These are phyloP conservation scores for Cardamine chenopodiifolia DNA, from an alignment of 345 rosid species.

Conservation along the genomic window DNA sequence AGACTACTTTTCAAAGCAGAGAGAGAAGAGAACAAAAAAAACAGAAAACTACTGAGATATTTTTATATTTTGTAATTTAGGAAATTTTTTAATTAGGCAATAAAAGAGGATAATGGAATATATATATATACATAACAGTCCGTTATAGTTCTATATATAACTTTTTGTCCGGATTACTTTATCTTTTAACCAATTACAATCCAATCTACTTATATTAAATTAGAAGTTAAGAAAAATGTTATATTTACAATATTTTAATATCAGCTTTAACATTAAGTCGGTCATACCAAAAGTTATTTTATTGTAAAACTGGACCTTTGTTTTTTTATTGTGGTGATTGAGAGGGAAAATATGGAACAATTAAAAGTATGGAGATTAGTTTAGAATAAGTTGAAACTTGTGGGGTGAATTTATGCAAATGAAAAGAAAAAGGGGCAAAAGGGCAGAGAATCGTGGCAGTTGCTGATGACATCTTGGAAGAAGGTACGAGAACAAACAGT, in stretches of 20 bases:
- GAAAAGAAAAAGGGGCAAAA: background rate
- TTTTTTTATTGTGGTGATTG: background rate
- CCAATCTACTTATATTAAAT: background rate
- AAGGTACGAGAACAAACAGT: conserved; percentile 47
- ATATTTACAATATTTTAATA: background rate
- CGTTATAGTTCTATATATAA: background rate
- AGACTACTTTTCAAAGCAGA: conserved; percentile 53
- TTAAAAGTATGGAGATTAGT: background rate
- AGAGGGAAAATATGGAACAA: background rate
- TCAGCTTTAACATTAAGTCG: background rate
- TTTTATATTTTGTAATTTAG: background rate
- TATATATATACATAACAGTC: background rate
- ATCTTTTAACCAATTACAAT: background rate
- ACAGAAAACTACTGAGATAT: conserved; percentile 13
- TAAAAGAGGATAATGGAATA: background rate
- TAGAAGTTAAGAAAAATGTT: background rate
- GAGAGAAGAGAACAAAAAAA: conserved; percentile 15
- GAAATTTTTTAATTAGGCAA: background rate
- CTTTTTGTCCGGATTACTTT: background rate
- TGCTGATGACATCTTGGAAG: conserved; percentile 43
- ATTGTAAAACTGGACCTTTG: background rate
- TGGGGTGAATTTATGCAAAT: conserved; percentile 6
- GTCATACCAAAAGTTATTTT: background rate
- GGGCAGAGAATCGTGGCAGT: conserved; percentile 31
- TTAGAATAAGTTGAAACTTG: background rate